These are phyloP conservation scores for Solanum phureja DNA, from an alignment of 257 asterid species.

Conservation along the genomic window DNA sequence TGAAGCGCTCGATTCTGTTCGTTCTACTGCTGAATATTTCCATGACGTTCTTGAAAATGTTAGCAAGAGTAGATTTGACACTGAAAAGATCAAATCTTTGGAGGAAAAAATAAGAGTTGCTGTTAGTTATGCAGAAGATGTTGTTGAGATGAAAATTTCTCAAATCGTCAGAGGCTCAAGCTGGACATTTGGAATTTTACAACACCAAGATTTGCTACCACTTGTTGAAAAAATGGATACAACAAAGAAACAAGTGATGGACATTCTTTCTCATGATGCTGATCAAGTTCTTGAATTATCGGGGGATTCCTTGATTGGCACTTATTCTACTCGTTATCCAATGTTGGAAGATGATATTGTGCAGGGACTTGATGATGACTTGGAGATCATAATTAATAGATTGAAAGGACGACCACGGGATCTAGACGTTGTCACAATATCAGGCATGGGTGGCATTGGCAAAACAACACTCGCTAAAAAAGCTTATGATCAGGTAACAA, in stretches of 20 bases:
- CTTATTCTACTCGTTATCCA: no score
- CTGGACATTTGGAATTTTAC: background rate
- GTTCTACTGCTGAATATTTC: background rate
- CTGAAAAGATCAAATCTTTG: background rate
- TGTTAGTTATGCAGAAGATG: background rate
- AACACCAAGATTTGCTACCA: background rate
- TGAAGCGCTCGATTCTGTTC: background rate
- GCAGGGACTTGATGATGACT: background rate
- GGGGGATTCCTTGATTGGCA: no score
- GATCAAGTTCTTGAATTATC: background rate
- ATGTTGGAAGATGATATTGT: background rate
- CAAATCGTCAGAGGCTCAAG: background rate
- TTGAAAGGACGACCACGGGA: background rate
- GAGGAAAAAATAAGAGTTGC: background rate
- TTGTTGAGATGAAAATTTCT: background rate
- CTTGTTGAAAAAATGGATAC: background rate
- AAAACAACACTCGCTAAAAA: background rate
- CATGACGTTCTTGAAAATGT: background rate
- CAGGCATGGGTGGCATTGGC: background rate
- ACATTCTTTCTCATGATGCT: background rate
- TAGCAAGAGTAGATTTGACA: background rate
- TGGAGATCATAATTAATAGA: background rate
- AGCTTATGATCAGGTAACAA: background rate
- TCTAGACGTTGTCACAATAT: background rate
- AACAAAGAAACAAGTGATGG: background rate